Conservation (phyloP, 768 basidiomycete species). For the Amanita thiersii region DNA sequence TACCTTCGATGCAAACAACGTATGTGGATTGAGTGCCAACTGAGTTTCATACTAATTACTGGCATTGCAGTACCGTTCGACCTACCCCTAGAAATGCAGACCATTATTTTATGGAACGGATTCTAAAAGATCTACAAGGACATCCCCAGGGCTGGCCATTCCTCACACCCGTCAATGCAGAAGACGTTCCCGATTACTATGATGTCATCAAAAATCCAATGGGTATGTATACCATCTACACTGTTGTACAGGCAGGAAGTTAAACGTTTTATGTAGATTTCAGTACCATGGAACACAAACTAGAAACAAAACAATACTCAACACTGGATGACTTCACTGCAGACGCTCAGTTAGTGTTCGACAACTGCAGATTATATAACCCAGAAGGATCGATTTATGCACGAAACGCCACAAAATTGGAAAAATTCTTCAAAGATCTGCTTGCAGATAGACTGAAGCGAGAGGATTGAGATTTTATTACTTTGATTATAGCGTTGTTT, state of each 20-base stretch:
- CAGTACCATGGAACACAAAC: slow-evolving; percentile 79
- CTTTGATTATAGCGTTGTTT: no score
- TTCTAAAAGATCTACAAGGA: slow-evolving; percentile 69
- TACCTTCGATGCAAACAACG: slow-evolving; percentile 69
- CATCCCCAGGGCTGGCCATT: slow-evolving; percentile 89
- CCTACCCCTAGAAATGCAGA: slow-evolving; percentile 40
- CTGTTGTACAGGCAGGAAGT: slow-evolving; percentile 5
- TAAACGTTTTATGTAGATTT: slow-evolving; percentile 47
- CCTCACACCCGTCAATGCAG: slow-evolving; percentile 64
- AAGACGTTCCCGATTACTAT: slow-evolving; percentile 85
- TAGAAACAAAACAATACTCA: slow-evolving; percentile 81
- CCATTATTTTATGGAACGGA: slow-evolving; percentile 61
- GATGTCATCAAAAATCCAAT: slow-evolving; percentile 86
- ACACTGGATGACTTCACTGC: slow-evolving; percentile 65
- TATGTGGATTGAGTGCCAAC: slow-evolving; percentile 29
- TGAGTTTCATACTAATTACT: slow-evolving; percentile 1
- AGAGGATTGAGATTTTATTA: slow-evolving; percentile 13
- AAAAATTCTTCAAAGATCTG: slow-evolving; percentile 63
- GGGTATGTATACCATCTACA: slow-evolving; percentile 46
- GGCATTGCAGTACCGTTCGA: slow-evolving; percentile 22
- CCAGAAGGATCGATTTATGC: slow-evolving; percentile 71
- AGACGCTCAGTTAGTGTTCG: slow-evolving; percentile 80
- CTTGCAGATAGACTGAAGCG: slow-evolving; percentile 26
- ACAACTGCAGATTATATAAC: slow-evolving; percentile 89
- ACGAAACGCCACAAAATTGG: slow-evolving; percentile 79